These are phyloP conservation scores for Poa annua DNA, from an alignment of 176 grass and related monocot species.

Conservation along the genomic window DNA sequence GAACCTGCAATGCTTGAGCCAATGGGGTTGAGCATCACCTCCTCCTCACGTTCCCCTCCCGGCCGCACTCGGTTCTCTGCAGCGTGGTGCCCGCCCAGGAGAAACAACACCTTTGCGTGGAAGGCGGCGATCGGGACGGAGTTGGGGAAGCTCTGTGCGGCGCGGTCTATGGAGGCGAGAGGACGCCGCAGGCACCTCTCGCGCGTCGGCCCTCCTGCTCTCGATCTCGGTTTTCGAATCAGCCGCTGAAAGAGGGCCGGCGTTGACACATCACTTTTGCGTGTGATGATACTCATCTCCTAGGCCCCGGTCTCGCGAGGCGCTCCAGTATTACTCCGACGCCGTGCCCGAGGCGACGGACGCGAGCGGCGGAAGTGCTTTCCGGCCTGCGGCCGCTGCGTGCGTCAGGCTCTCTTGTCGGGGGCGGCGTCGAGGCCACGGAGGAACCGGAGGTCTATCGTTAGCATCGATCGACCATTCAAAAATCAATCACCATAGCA, in stretches of 20 bases:
- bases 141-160: background rate
- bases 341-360: background rate
- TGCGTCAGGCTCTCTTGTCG: slow-evolving; percentile 30
- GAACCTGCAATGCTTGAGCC: no score
- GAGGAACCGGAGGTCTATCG: slow-evolving; percentile 34
- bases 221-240: no score
- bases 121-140: slow-evolving; percentile 37
- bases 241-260: no score
- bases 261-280: no score
- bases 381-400: background rate
- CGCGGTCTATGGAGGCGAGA: background rate
- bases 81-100: slow-evolving; percentile 33
- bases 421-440: slow-evolving; percentile 37
- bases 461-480: background rate
- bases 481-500: slow-evolving; percentile 16
- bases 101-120: slow-evolving; percentile 28
- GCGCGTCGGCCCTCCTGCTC: no score
- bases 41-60: no score
- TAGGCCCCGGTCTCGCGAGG: no score
- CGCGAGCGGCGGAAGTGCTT: slow-evolving; percentile 3
- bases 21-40: no score
- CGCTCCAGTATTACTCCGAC: background rate
- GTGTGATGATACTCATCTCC: no score
- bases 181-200: slow-evolving; percentile 48
- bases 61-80: slow-evolving; percentile 39